Evolutionary conservation across 129 eudicot genomes (phyloP), one percentile per base, ranked within the genome.

Genomic region (Mikania micrantha): DNA sequence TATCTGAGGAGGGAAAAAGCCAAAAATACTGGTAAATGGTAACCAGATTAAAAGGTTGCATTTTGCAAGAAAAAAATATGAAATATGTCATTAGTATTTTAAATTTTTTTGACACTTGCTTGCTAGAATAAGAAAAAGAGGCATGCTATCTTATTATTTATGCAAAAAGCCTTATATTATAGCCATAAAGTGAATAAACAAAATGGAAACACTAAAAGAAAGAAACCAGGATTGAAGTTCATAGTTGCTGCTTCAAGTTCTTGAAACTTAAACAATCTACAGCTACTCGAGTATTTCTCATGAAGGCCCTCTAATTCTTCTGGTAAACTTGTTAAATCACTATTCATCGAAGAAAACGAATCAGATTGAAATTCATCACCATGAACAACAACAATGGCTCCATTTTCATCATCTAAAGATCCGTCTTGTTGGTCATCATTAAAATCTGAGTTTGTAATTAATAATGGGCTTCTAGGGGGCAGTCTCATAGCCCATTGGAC

Each of bases 401-500:
- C 88, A 49, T 21, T 74, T 76, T 84, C 85, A 13, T 61, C 87
- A 74, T 81, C 71, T 66, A 71, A 69, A 17, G 69, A 74, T 71
- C 35, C 39, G 28, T 70, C 76, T 22, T 66, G 59, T 48, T 48
- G 32, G 13, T 25, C 40, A 11, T 59, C 70, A 21, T 31, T 57
- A 15, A 17, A 60, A 67, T 69, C 75, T 10, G 82, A 76, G 63
- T 74, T 70, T 49, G 77, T 78, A 65, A 82, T 68, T 15, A 83
- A 63, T 68, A 80, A 45, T 60, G 47, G 64, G 45, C 67, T 65
- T 79, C 95, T 81, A 48, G 60, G 53, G 5, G 96, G 97, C 61
- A 89, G 45, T 64, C 84, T 68, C 90, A 82, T 68, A 15, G 90
- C 93, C 96, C 95, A 89, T 21, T 89, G 97, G 53, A 94, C 95